These are phyloP conservation scores for Pseudopediastrum boryanum DNA, from an alignment of 139 green algal species.

Conservation along the genomic window DNA sequence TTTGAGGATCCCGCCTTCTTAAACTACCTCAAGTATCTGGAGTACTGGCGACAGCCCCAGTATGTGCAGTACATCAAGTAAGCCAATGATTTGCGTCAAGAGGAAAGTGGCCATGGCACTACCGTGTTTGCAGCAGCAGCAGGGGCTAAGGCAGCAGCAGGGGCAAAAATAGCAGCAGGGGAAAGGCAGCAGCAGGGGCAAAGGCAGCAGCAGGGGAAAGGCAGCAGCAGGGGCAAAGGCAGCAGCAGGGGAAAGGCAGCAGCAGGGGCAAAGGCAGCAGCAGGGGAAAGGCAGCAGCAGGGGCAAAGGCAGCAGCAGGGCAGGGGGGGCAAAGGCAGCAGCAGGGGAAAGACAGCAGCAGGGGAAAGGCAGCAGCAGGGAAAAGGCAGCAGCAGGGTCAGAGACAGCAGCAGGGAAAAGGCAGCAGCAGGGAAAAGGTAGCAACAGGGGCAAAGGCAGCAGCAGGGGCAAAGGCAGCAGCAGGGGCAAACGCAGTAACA, in stretches of 20 bases:
- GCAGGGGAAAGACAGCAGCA: background rate
- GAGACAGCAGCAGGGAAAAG: constrained; percentile 26
- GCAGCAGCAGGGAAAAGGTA: too few species aligned
- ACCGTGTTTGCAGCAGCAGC: background rate
- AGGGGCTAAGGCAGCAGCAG: background rate
- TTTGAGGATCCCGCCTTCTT: constrained; percentile 86
- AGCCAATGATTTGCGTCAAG: background rate
- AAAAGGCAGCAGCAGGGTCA: background rate
- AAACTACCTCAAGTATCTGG: constrained; percentile 91
- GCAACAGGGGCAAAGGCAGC: background rate
- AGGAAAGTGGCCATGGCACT: too few species aligned
- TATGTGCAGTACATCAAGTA: constrained; percentile 74
- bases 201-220: background rate
- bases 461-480: constrained; percentile 11
- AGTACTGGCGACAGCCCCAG: constrained; percentile 88
- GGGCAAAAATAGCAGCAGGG: background rate
- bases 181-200: background rate
- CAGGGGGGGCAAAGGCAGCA: background rate
- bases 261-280: background rate
- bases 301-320: background rate
- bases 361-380: background rate
- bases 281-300: constrained; percentile 19
- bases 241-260: background rate
- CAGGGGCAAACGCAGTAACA: background rate
- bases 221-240: background rate